Evolutionary conservation across 108 stramenopile species (phyloP), one percentile per base, ranked within the genome.

Genomic region (Mayamaea pseudoterrestris): DNA sequence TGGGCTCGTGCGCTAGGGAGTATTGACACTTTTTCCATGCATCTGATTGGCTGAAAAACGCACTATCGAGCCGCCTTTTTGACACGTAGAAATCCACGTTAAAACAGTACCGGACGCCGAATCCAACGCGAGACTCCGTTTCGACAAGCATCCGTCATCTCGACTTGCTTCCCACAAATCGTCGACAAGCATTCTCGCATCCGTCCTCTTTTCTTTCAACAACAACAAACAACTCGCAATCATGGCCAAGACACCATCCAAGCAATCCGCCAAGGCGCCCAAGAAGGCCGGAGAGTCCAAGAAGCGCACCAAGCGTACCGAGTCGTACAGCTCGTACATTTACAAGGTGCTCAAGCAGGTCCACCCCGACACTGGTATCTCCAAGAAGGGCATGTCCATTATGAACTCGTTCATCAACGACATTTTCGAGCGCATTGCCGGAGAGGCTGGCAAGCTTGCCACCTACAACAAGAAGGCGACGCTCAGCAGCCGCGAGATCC

Each of bases 321-420:
- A 94, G 56, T 66, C 81, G 16, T 94, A 90, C 71, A 66, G 68
- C 47, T 80, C 82, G 27, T 90, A 90, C 84, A 91, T 94, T 61
- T 89, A 94, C 86, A 78, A 80, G 80, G 93, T 94, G 47, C 65
- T 91, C 50, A 91, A 91, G 79, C 72, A 79, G 50, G 77, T 79
- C 57, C 72, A 79, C 67, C 77, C 77, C 28, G 82, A 85, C 60
- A 88, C 83, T 21, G 81, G 85, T 44, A 88, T 93, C 72, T 85
- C 83, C 60, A 88, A 88, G 79, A 82, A 85, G 60, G 80, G 82
- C 32, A 85, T 93, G 84, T 79, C 77, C 63, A 84, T 91, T 68
- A 81, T 92, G 90, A 89, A 89, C 85, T 89, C 86, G 41, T 90
- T 90, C 74, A 83, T 93, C 79, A 85, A 88, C 65, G 85, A 92